phyloP scores from a whole-genome alignment of 805 yeast genomes.

The Cyberlindnera lachancei region DNA sequence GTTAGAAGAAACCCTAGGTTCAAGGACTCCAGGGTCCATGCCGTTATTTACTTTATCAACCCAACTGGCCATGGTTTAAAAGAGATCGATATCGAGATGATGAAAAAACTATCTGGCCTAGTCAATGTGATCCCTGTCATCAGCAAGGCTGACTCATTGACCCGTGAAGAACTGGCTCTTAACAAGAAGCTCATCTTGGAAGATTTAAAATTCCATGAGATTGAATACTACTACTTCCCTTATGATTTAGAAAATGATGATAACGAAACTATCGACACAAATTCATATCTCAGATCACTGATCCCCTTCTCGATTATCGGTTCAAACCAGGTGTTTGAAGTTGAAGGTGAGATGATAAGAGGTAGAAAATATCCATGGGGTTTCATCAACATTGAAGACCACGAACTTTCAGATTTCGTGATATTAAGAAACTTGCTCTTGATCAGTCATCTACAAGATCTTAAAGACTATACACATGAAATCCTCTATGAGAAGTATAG shows the following conservation, averaged over 20 bases:
- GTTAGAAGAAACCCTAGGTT: slow-evolving; percentile 81
- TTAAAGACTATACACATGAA: slow-evolving; percentile 85
- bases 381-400: slow-evolving; percentile 56
- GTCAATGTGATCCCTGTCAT: slow-evolving; percentile 84
- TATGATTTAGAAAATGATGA: slow-evolving; percentile 46
- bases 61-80: slow-evolving; percentile 81
- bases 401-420: slow-evolving; percentile 73
- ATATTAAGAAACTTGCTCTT: slow-evolving; percentile 71
- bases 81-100: slow-evolving; percentile 69
- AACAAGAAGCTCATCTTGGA: slow-evolving; percentile 71
- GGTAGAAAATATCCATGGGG: slow-evolving; percentile 56
- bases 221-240: slow-evolving; percentile 73
- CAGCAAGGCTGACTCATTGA: slow-evolving; percentile 79
- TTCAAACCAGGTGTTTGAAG: slow-evolving; percentile 52
- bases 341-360: slow-evolving; percentile 34
- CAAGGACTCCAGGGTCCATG: slow-evolving; percentile 78
- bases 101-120: slow-evolving; percentile 70
- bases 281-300: slow-evolving; percentile 53
- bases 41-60: slow-evolving; percentile 65
- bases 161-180: slow-evolving; percentile 65
- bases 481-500: slow-evolving; percentile 82
- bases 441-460: slow-evolving; percentile 79
- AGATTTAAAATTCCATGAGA: slow-evolving; percentile 62
- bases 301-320: slow-evolving; percentile 67
- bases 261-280: slow-evolving; percentile 59